Evolutionary conservation across 768 basidiomycete genomes (phyloP).

Genomic region (Suillus placidus): DNA sequence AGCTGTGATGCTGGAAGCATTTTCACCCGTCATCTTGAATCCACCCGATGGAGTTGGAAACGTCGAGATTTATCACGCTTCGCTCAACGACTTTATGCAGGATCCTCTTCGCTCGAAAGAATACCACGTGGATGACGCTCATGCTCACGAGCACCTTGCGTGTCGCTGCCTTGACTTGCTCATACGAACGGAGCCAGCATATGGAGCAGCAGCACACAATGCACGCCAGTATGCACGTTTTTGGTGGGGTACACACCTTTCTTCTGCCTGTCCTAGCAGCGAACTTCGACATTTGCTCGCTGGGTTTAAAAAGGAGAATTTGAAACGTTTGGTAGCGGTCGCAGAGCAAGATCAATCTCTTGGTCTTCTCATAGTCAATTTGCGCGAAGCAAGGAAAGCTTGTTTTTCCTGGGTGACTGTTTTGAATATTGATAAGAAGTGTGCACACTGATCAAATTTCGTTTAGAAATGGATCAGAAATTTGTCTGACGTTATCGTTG

Average conservation of each 20-base stretch:
- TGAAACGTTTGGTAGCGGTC: not conserved
- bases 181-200: not conserved
- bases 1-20: not conserved
- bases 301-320: not conserved
- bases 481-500: not conserved
- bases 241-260: not conserved
- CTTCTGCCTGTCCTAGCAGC: not conserved
- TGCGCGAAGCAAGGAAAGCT: not conserved
- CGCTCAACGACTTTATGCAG: conserved; percentile 1
- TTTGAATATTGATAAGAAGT: not conserved
- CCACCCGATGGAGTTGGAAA: not conserved
- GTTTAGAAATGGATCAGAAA: conserved; percentile 3
- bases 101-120: not conserved
- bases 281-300: not conserved
- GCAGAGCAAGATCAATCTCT: not conserved
- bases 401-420: not conserved
- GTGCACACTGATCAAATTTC: not conserved
- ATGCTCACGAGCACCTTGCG: not conserved
- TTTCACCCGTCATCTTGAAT: not conserved
- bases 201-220: not conserved
- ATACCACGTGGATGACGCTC: not conserved
- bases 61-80: conserved; percentile 7
- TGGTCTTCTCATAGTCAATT: not conserved
- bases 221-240: not conserved
- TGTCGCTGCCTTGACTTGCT: not conserved